Evolutionary conservation across 2,329 filamentous ascomycete genomes (phyloP), one percentile per base, ranked within the genome.

Genomic region (Colletotrichum nymphaeae): DNA sequence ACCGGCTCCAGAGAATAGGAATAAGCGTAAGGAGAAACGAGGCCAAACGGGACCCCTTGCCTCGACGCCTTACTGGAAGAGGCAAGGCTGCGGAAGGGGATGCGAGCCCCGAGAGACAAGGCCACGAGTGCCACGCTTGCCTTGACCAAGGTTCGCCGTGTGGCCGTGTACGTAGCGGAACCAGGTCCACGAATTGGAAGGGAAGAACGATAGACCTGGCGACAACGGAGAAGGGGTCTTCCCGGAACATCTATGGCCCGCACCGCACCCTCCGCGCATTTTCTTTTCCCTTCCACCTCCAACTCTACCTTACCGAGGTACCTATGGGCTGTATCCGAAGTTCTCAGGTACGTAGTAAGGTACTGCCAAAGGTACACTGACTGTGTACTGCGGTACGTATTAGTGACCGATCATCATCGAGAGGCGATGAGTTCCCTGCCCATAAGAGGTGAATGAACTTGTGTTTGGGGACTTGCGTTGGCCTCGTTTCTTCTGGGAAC

Each of bases 1-100:
- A 22, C 42, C n/a, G 42, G 26, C 55, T 53, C 55, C 32, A 65
- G 60, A 65, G n/a, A 65, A 65, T 56, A 70, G 70, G 22, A 70
- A 73, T 70, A 65, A 70, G 70, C 59, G 67, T 56, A 70, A 59
- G 46, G 62, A 57, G 60, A 65, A 66, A 70, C 67, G 26, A 55
- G 37, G 35, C 55, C 32, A 52, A 53, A 55, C 32, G 28, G 32
- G 46, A 24, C 55, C 70, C 60, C 67, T 60, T 70, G 46, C 60
- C 59, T 60, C 26, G 24, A 35, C 55, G 46, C 60, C 19, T 62
- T 60, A 16, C 67, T 35, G 1, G 16, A 65, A 60, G 9, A 6
- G 16, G 22, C 37, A 24, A 35, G 16, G 46, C 5, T 4, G 12
- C 5, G 24, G 46, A 12, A 37, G 12, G 28, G 22, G 30, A 49